Base-by-base conservation (phyloP, 2,329 filamentous ascomycete species). In the Penicillium rolfsii region DNA sequence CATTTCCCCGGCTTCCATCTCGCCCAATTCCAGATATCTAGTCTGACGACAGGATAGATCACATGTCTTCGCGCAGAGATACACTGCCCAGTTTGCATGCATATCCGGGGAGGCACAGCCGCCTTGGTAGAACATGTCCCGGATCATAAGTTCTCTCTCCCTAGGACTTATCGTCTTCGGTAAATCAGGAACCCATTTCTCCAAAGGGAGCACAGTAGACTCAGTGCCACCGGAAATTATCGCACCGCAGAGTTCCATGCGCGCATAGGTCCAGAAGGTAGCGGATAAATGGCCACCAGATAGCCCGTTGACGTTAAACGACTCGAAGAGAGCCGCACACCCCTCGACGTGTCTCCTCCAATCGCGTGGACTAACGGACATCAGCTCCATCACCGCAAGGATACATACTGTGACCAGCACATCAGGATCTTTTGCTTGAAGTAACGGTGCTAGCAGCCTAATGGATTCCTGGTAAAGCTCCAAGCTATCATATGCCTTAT, bases 1-100 rank as follows among this genome's bases (percentile, higher is more conserved):
- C 26, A 72, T 67, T 62, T 81, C 77, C 4, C 78, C 79, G 1
- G 83, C 72, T 62, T 84, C 82, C 5, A 72, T 67, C 62, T 81
- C 77, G 5, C 78, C 79, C 1, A 83, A 72, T 63, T 84, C 82
- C 4, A 79, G 62, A 60, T 77, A 79, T 43, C 79, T 77, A 5
- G 81, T 83, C 33, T 79, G 79, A 24, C 80, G 76, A 22, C 80
- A 78, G 9, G 82, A 74, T 4, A 86, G 77, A 65, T 84, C 79
- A 64, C 80, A 83, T 1, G 80, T 80, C 55, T 79, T 79, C 1
- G 83, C 82, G 54, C 79, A 82, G 1, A 87, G 76, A 61, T 83
- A 87, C 2, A 87, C 83, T n/a, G 84, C 77, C 65, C 83, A 84
- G 65, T 86, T 86, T 30, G 84, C 85, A 59, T 85, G 81, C 77